Base-by-base conservation (phyloP, 306 rosid genomes). In the Prunus campanulata region DNA sequence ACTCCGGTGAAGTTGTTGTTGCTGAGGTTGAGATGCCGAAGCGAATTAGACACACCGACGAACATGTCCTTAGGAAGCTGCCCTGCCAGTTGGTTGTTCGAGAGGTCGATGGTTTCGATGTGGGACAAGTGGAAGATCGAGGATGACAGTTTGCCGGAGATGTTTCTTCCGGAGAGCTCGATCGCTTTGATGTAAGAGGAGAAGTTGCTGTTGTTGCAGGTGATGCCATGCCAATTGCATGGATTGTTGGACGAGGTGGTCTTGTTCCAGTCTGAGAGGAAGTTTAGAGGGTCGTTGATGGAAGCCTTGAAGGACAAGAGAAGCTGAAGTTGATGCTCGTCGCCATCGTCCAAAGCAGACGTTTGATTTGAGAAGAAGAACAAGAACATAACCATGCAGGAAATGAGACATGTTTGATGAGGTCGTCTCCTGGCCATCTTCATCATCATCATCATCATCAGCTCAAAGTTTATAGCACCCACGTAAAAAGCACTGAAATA, bases 1-100 rank as follows among this genome's bases (percentile, higher is more conserved):
- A 81, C 54, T n/a, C 98, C 96, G 0, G 98, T 91, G 56, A 96
- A 57, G 79, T 92, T 96, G 84, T 96, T 96, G 82, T 84, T 87
- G 74, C 99, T 96, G 16, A 96, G 89, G 51, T 96, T 96, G 59
- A 96, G 90, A 80, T 80, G 80, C 27, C 81, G 88, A 29, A 95
- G 86, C 8, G 82, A 82, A 70, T 30, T 12, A 0, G 84, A 75
- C 20, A 84, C 77, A 16, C 61, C 68, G n/a, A 80, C 30, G 68
- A 80, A 66, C 42, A 69, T 32, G 27, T 75, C 52, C 1, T 25
- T 18, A 6, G 82, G 72, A 24, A 88, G 35, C 66, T 80, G 84
- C 10, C 97, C 96, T 3, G 76, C 68, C 54, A 92, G 74, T 72
- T 85, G 91, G n/a, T 96, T 96, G 79, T 87, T 81, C 15, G 99